Percentiles rank a stretch among this genome's conserved stretches.
These are phyloP conservation scores for Aureobasidium melanogenum DNA, from an alignment of 2,329 filamentous ascomycete species.

Conservation along the genomic window DNA sequence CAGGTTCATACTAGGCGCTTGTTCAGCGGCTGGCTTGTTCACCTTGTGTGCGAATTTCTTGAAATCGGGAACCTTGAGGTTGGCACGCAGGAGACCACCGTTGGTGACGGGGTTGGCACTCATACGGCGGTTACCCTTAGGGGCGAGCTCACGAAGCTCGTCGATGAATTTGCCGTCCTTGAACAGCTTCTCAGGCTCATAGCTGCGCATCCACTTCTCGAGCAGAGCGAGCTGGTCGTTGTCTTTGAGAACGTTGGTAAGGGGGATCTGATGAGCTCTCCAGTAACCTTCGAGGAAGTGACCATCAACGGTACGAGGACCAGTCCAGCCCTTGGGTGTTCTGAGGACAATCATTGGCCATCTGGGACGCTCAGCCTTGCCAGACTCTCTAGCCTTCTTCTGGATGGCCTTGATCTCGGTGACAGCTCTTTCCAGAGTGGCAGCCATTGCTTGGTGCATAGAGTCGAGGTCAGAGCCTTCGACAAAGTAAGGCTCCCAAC, in stretches of 20 bases:
- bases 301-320: conserved; percentile 60
- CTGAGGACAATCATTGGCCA: conserved; percentile 77
- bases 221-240: conserved; percentile 55
- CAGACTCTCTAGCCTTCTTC: conserved; percentile 61
- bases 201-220: conserved; percentile 69
- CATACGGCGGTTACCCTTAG: conserved; percentile 59
- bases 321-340: conserved; percentile 74
- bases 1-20: conserved; percentile 58
- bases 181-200: conserved; percentile 65
- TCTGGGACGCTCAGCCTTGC: conserved; percentile 58
- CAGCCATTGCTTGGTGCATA: conserved; percentile 78
- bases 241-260: conserved; percentile 60
- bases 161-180: conserved; percentile 53
- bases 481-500: conserved; percentile 73
- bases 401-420: conserved; percentile 60
- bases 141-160: conserved; percentile 56
- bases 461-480: conserved; percentile 63
- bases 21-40: conserved; percentile 49
- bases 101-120: conserved; percentile 70
- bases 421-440: conserved; percentile 64
- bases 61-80: conserved; percentile 63
- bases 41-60: conserved; percentile 56
- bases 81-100: conserved; percentile 58
- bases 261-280: conserved; percentile 69
- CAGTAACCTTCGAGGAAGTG: conserved; percentile 70